Percentiles rank a stretch among this genome's conserved stretches.
phyloP scores from a whole-genome alignment of 257 asterid genomes.

The Gardenia jasminoides region DNA sequence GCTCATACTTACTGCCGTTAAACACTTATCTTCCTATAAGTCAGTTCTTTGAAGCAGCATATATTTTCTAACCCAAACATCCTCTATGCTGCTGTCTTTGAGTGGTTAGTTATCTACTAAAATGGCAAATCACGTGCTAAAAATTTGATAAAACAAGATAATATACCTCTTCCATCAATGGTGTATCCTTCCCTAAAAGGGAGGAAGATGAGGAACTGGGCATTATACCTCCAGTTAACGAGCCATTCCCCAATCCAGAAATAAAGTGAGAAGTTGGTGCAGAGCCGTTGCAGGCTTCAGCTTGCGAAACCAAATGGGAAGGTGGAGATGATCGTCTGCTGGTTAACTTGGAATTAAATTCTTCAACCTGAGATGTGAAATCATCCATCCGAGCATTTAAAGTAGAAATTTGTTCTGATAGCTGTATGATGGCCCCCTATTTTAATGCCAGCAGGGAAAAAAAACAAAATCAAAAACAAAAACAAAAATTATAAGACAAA shows the following conservation, averaged over 20 bases:
- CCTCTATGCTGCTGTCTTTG: background rate
- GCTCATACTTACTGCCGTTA: background rate
- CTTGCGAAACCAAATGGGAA: constrained; percentile 45
- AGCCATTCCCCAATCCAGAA: constrained; percentile 79
- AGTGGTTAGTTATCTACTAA: background rate
- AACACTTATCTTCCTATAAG: background rate
- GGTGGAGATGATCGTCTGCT: constrained; percentile 50
- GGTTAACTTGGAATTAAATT: constrained; percentile 65
- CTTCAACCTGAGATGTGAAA: constrained; percentile 73
- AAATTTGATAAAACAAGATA: background rate
- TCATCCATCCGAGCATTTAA: constrained; percentile 89
- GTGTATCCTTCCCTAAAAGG: constrained; percentile 67
- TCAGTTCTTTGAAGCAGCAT: background rate
- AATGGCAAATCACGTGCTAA: background rate
- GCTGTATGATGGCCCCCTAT: constrained; percentile 68
- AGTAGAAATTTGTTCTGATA: constrained; percentile 84
- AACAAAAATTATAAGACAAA: background rate
- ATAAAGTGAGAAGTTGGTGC: constrained; percentile 84
- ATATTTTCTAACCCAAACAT: background rate
- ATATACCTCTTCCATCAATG: constrained; percentile 79
- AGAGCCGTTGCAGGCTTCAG: constrained; percentile 74
- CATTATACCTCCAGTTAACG: constrained; percentile 63
- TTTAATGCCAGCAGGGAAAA: constrained; percentile 5
- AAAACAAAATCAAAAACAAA: background rate
- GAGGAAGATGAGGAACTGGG: constrained; percentile 74